Evolutionary conservation across 306 rosid species (phyloP).

Genomic region (Pyrus bretschneideri): DNA sequence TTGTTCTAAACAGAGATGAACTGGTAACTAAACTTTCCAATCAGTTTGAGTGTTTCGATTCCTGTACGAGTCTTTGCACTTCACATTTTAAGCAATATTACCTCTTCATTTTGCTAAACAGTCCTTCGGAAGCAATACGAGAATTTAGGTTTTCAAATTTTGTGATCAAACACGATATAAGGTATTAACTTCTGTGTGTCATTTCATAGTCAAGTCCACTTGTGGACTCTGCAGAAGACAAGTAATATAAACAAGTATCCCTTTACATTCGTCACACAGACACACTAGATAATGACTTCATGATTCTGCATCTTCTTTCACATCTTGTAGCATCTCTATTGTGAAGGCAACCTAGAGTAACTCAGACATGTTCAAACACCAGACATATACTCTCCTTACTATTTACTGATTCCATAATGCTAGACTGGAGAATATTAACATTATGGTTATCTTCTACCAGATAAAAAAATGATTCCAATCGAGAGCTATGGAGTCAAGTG

Average conservation of each 20-base stretch:
- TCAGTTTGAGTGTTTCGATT: background rate
- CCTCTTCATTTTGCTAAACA: background rate
- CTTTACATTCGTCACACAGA: background rate
- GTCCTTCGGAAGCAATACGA: background rate
- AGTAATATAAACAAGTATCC: background rate
- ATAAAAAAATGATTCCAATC: constrained; percentile 84
- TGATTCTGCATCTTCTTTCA: background rate
- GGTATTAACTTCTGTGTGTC: background rate
- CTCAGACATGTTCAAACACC: background rate
- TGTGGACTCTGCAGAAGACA: background rate
- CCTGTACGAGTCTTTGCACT: background rate
- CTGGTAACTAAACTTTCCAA: background rate
- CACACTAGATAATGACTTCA: background rate
- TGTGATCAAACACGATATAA: background rate
- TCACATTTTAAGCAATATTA: background rate
- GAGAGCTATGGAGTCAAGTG: constrained; percentile 89
- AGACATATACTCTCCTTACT: background rate
- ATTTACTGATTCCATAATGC: background rate
- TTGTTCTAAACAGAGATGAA: background rate
- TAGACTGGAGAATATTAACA: background rate
- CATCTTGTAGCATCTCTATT: background rate
- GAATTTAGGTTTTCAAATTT: background rate
- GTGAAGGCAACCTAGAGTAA: background rate
- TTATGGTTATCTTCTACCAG: constrained; percentile 40
- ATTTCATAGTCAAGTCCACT: background rate